Evolutionary conservation across 163 green algal genomes (phyloP), one percentile per base, ranked within the genome.

Genomic region (Chloromonas sp.): DNA sequence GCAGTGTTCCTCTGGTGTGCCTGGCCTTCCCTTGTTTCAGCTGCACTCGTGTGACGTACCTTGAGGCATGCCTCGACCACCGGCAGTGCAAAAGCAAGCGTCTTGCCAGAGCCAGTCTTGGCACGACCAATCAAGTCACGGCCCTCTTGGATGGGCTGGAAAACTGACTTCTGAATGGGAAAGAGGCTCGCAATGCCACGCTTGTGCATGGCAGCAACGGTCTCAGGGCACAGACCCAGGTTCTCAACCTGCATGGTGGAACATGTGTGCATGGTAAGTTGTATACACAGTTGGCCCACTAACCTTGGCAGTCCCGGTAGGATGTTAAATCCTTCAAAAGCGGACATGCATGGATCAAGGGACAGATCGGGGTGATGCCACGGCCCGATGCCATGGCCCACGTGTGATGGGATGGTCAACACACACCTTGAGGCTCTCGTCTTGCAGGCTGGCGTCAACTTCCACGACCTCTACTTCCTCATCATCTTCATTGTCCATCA

Each of bases 41-140:
- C 36, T 36, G 36, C 36, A 36, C 36, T 36, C 36, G 36, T 36
- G 36, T 36, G 36, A 59, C 62, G 71, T 61, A 92, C 90, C 88
- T 93, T 88, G 13, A 98, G 84, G 14, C 98, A 88, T 61, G 90
- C 94, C 91, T 99, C 96, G 14, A 99, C 92, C n/a, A 99, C 93
- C 0, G 97, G 97, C 81, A 99, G 90, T 3, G 97, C 93, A 92
- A 99, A 99, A 0, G 96, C 97, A 2, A 99, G 92, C 1, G 97
- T 99, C 91, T 99, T 99, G 82, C 97, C 97, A 58, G 92, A 97
- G 60, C 97, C 97, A 62, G 97, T 99, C 80, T 95, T 95, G 60
- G 97, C 97, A 70, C 97, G 92, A 0, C 91, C 96, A 81, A 99
- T 97, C n/a, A 99, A 81, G 88, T 99, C 97, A 0, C 86, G 85